Evolutionary conservation across 2,329 filamentous ascomycete genomes (phyloP), one percentile per base, ranked within the genome.

Genomic region (Alternaria sp.): DNA sequence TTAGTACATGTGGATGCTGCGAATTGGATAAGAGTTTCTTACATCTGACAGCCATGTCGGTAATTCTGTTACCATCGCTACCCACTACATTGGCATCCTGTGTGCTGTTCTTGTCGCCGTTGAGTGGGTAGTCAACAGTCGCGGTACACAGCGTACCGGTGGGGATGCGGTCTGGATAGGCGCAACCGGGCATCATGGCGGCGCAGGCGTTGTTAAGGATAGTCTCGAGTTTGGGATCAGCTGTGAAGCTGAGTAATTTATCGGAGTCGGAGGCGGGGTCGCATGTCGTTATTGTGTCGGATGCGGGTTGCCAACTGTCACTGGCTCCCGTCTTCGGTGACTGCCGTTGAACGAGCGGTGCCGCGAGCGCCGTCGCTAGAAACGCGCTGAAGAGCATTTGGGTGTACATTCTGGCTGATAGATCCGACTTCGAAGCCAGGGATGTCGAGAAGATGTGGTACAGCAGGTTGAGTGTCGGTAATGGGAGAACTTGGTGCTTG

Each of bases 171-270:
- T 70, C 63, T 36, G 53, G 68, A 45, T 72, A 73, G 8, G 74
- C 74, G 46, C 74, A 77, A 4, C 36, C 25, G 2, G 71, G 70
- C 67, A 77, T 72, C 67, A 77, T 74, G 17, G 66, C 71, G 15
- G 67, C 71, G 46, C 74, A 77, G 44, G 73, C 74, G 44, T 74
- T 50, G 32, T 73, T 66, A 25, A 75, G 45, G 6, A 74, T 64
- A 4, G 61, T 62, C 17, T 69, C 62, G 9, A 72, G 49, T 44
- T 71, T 69, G 8, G 71, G 67, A 11, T 68, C 71, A 8, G 66
- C 62, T 52, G 64, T 55, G 30, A 74, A 68, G 55, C 67, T 65
- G 17, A 76, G 65, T 45, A 62, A 66, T 43, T 73, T 70, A 49
- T 68, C 67, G 21, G 67, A 65, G 8, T 51, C 49, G n/a, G 47